Evolutionary conservation across 2,329 filamentous ascomycete genomes (phyloP).

Genomic region (Alternaria alternata): DNA sequence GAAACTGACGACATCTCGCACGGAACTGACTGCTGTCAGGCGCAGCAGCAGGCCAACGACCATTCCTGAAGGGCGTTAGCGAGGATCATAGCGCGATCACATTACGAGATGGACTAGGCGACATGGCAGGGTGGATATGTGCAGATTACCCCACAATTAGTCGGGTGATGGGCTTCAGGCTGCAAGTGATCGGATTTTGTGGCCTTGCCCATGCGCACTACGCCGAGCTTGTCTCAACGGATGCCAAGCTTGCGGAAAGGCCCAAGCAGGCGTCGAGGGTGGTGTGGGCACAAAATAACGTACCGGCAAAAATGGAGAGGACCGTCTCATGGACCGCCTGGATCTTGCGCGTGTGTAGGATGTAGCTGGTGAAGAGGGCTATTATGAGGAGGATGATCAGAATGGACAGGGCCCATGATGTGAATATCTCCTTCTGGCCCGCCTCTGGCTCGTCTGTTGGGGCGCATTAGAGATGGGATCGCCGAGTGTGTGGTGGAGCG

Average conservation of each 20-base stretch:
- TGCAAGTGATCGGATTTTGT: conserved; percentile 9
- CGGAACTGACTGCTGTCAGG: conserved; percentile 79
- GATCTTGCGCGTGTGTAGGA: conserved; percentile 94
- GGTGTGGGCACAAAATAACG: conserved; percentile 20
- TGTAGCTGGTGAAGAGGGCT: conserved; percentile 96
- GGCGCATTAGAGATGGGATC: conserved; percentile 46
- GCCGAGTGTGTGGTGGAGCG: conserved; percentile 16
- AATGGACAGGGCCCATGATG: conserved; percentile 97
- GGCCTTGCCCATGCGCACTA: conserved; percentile 19
- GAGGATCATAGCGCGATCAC: conserved; percentile 26
- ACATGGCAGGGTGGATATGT: conserved; percentile 15
- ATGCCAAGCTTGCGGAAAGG: conserved; percentile 7
- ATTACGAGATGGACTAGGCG: conserved; percentile 26
- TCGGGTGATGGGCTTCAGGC: conserved; percentile 14
- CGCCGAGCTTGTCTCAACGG: conserved; percentile 14
- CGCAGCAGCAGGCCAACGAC: conserved; percentile 89
- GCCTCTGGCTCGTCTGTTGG: conserved; percentile 74
- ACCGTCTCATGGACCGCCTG: conserved; percentile 98
- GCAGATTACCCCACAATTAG: conserved; percentile 24
- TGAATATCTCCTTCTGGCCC: conserved; percentile 90
- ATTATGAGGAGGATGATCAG: conserved; percentile 92
- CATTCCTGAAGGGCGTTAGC: conserved; percentile 73
- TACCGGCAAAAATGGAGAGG: conserved; percentile 95
- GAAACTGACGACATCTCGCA: conserved; percentile 92
- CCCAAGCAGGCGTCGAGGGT: not conserved